Base-by-base conservation (phyloP, 345 rosid genomes). In the Citrus sinensis region DNA sequence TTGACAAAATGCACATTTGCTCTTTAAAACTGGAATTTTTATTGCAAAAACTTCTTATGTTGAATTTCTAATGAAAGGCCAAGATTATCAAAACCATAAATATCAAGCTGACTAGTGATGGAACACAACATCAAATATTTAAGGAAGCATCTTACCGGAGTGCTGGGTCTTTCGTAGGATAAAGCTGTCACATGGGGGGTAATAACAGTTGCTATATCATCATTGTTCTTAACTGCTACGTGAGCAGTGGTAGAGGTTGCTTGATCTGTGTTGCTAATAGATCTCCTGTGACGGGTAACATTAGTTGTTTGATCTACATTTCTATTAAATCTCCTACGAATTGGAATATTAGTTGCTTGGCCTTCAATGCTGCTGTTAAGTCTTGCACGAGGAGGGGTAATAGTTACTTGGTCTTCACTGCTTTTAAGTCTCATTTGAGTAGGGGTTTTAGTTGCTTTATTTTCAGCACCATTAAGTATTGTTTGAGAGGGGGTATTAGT, bases 111-210 rank as follows among this genome's bases (percentile, higher is more conserved):
- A 70, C 17, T 66, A 59, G 66, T 66, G 70, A 51, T 64, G 63
- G 42, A 29, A 55, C 14, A 51, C 30, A 27, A 20, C 19, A 20
- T 27, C 29, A 39, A 62, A 65, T 55, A 34, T 54, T 30, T 17
- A 17, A 49, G 32, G 68, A 40, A 37, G 67, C 9, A 67, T 30
- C 84, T 27, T 80, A 86, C 90, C 84, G 29, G 75, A 25, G 49
- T 42, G 27, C 80, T 34, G 59, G 82, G 70, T 39, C 71, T 69
- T 61, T 60, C 72, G 63, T 85, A 80, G 9, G 66, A 69, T 72
- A 78, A 83, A 78, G 75, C 67, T 56, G 42, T 58, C 30, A 35
- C 55, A 55, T 20, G 55, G 7, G 77, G 74, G 59, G 51, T 54
- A 29, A 8, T 64, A 71, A 67, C 55, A 39, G 74, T 76, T 75